These are phyloP conservation scores for Cicer pinnatifidum DNA, from an alignment of 306 rosid species.

Conservation along the genomic window DNA sequence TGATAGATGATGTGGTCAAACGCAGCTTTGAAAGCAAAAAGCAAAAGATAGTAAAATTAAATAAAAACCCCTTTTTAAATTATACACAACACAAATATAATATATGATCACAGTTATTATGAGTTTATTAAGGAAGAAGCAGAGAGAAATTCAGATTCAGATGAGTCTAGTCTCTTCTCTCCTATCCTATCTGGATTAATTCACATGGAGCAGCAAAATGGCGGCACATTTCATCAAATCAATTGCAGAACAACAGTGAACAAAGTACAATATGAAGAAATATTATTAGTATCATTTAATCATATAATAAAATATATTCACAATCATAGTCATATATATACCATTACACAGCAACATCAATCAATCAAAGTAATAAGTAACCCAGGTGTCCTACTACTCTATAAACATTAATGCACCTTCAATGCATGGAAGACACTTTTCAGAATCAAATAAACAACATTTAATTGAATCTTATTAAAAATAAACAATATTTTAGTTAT, in stretches of 20 bases:
- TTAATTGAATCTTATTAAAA: not conserved
- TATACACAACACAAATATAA: not conserved
- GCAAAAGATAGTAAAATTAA: constrained; percentile 56
- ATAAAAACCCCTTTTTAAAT: constrained; percentile 20
- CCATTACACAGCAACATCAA: not conserved
- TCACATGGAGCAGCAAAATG: constrained; percentile 63
- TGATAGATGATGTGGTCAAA: constrained; percentile 73
- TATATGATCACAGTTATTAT: not conserved
- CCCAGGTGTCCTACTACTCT: constrained; percentile 55
- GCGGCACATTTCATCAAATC: constrained; percentile 95
- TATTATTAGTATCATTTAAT: not conserved
- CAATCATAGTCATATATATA: not conserved
- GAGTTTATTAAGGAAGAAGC: not conserved
- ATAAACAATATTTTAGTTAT: not conserved
- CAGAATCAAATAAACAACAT: constrained; percentile 21
- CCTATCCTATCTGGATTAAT: constrained; percentile 31
- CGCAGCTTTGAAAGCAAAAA: constrained; percentile 68
- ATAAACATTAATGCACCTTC: constrained; percentile 50
- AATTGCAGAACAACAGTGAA: constrained; percentile 40
- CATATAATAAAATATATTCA: not conserved
- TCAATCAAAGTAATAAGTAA: constrained; percentile 35
- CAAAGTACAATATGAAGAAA: constrained; percentile 43
- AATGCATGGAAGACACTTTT: constrained; percentile 64
- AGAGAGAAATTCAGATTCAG: not conserved
- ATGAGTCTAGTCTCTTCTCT: constrained; percentile 1